Evolutionary conservation across 768 basidiomycete species (phyloP), one percentile per base, ranked within the genome.

Genomic region (Neoboletus magnificus): DNA sequence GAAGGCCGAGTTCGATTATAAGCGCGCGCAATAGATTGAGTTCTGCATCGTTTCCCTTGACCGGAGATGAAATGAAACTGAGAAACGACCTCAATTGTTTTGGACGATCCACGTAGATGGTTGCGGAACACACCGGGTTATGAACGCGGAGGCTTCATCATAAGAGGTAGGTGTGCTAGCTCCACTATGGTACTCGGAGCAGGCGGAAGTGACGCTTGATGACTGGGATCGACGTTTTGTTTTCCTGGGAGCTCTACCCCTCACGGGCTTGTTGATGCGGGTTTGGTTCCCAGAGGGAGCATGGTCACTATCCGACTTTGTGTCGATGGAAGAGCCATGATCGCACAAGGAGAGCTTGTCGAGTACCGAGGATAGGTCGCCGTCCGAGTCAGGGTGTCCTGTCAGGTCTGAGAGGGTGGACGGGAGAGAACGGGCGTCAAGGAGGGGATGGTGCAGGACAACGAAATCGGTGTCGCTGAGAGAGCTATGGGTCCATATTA

Each of bases 1-100:
- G 69, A 50, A 80, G 73, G n/a, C 89, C 89, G n/a, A 91, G 77
- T 71, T 91, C 90, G 57, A 91, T 76, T 60, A 89, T 83, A 55
- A 91, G 79, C 0, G 87, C 83, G 54, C 90, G 89, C 7, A 91
- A 75, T 37, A 91, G 74, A 7, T 79, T 76, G 35, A 91, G 79
- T 37, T 82, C 76, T 25, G 53, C 20, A 20, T 45, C 56, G 0
- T 50, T 52, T 27, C 55, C 57, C 32, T 56, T 52, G 23, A 48
- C 46, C 20, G 67, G 66, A 25, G 52, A 50, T n/a, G 62, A 59
- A 44, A 73, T 56, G 37, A 63, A 61, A 37, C 70, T 70, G 32
- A 50, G 43, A 48, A 48, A 37, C n/a, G 27, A 13, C 3, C 15
- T 41, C 25, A 48, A 48, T 52, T 25, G 42, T 10, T 36, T 45